Base-by-base conservation (phyloP, 495 filamentous ascomycete species). In the Daldinia decipiens region DNA sequence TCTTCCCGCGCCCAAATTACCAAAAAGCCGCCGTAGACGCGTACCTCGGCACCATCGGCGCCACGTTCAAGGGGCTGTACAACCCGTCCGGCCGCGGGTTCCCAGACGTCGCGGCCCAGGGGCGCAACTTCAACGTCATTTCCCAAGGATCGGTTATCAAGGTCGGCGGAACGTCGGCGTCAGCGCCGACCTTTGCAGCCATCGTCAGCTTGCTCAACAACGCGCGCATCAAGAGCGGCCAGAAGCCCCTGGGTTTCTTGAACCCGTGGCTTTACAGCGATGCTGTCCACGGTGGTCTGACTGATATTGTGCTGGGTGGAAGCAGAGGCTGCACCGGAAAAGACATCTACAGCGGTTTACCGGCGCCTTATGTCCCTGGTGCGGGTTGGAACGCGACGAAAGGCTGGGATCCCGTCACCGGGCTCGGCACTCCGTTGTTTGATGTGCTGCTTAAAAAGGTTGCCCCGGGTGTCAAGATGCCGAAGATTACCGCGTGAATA, bases 71-170 rank as follows among this genome's bases (percentile, higher is more conserved):
- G 27, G 74, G 75, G 17, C 50, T 86, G 17, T 82, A 91, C 82
- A 82, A 90, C 77, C 77, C 79, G 0, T 34, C 76, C 1, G 91
- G 91, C 0, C 86, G 90, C 65, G 91, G 84, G 0, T 86, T 89
- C 61, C 90, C 91, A 0, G 91, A 93, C 67, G 84, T 92, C 17
- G 80, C 87, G 5, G 88, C 88, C 8, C 84, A 86, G 55, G 85
- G 84, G 1, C 83, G 84, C 7, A 85, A 86, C 50, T 83, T 90
- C 59, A 72, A 81, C 19, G 78, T 86, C 47, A 40, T 74, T 7
- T 84, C 86, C 5, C 86, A 90, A 62, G 51, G 75, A 0, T 27
- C n/a, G 7, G 51, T 68, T 1, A 70, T 87, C 19, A 87, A 89
- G 64, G 76, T 81, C 4, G 71, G 68, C 57, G 80, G 81, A 0